Percentiles rank a stretch among this genome's conserved stretches.
phyloP scores from a whole-genome alignment of 495 filamentous ascomycete genomes.

The Lasiosphaeria hispida region DNA sequence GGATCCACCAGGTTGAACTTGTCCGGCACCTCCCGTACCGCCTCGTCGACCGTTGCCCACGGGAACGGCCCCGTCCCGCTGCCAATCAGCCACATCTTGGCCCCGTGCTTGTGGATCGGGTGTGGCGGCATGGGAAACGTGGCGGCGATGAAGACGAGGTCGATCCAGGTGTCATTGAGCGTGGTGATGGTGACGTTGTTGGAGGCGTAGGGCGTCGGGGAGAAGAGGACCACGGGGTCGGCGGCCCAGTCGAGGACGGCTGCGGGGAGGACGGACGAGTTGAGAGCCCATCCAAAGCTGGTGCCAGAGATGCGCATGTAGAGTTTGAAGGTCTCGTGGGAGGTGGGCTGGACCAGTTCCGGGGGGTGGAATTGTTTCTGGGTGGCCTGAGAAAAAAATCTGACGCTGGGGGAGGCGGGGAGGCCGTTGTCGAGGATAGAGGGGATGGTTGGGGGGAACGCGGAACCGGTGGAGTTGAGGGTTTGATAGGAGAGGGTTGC shows the following conservation, averaged over 20 bases:
- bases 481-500: conserved; percentile 33
- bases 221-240: too few relatives aligned
- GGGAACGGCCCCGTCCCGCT: conserved; percentile 46
- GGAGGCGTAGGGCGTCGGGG: conserved; percentile 20
- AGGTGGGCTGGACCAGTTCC: conserved; percentile 33
- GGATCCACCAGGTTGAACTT: conserved; percentile 57
- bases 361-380: conserved; percentile 44
- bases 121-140: conserved; percentile 45
- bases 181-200: conserved; percentile 47
- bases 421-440: conserved; percentile 42
- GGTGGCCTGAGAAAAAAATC: conserved; percentile 35
- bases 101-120: conserved; percentile 62
- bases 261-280: conserved; percentile 28
- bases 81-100: conserved; percentile 57
- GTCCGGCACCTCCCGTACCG: conserved; percentile 42
- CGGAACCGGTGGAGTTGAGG: conserved; percentile 9
- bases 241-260: too few relatives aligned
- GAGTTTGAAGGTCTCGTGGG: conserved; percentile 41
- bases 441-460: conserved; percentile 25
- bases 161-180: conserved; percentile 51
- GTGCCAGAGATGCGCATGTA: conserved; percentile 36
- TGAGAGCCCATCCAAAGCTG: conserved; percentile 49
- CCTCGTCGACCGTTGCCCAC: conserved; percentile 51
- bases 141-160: conserved; percentile 46
- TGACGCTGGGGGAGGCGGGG: conserved; percentile 29